Base-by-base conservation (phyloP, 768 basidiomycete genomes). In the Hortiboletus flavorubellus region DNA sequence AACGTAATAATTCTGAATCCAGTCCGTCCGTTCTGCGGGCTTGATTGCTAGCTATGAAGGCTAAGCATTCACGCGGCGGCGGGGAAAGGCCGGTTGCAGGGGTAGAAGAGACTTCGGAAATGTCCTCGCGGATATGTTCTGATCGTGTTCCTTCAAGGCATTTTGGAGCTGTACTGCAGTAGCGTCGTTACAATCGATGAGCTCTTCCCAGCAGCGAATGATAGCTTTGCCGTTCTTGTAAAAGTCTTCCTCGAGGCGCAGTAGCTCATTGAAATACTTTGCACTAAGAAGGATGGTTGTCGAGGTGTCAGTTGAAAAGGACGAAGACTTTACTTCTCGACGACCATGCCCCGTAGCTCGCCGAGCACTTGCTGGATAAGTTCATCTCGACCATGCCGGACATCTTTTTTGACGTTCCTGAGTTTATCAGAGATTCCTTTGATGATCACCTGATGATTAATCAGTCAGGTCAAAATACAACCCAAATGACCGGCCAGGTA, bases 211-310 rank as follows among this genome's bases (percentile, higher is more conserved):
- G 18, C 69, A 70, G 45, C 64, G 59, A 46, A 74, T 64, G 35
- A 82, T 68, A 31, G 73, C 68, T 41, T 72, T 70, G 54, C 78
- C 73, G 50, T 74, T 72, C 26, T 56, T 66, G 37, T 78, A 72
- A 59, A 85, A 86, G 50, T 79, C 77, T 50, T 76, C 75, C 60
- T 85, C 82, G 16, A 86, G 74, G 50, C 77, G 76, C 31, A 86
- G 76, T 31, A 87, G 66, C 14, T 58, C 66, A 60, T 85, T 82
- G 66, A 80, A 84, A 59, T 81, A 76, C 18, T 59, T 66, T 40
- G 75, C 73, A 50, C 86, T 87, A 55, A 4, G 21, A 49, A 39
- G 30, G 9, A 49, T 41, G 18, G 9, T 44, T 53, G 39, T 60
- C 52, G 57, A 40, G 16, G 44, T 11, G 49, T 48, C 33, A 38